Percentiles rank a stretch among this genome's conserved stretches.
phyloP scores from a whole-genome alignment of 805 yeast genomes.

The Candida michaelii region DNA sequence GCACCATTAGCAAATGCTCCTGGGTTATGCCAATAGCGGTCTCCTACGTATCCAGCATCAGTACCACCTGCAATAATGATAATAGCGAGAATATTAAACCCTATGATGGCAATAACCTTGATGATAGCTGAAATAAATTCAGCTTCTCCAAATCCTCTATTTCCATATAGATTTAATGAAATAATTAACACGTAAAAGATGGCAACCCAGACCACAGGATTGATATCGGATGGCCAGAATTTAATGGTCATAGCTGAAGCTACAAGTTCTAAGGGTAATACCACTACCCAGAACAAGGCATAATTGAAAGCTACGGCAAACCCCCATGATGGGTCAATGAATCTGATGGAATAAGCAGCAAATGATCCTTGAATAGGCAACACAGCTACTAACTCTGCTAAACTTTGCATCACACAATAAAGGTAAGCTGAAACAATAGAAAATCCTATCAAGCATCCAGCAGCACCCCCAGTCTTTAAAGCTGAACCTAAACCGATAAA shows the following conservation, averaged over 20 bases:
- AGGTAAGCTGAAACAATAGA: constrained; percentile 39
- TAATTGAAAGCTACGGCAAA: constrained; percentile 48
- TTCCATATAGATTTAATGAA: constrained; percentile 34
- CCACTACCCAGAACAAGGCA: constrained; percentile 45
- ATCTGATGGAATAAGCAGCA: constrained; percentile 40
- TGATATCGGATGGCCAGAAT: constrained; percentile 39
- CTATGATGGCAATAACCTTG: constrained; percentile 39
- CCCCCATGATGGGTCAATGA: constrained; percentile 45
- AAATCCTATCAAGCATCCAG: constrained; percentile 37
- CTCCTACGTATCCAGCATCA: constrained; percentile 38
- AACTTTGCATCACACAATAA: constrained; percentile 44
- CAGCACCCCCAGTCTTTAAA: constrained; percentile 35
- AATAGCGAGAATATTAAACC: constrained; percentile 41
- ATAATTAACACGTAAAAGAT: constrained; percentile 38
- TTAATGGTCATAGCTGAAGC: constrained; percentile 42
- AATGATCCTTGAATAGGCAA: constrained; percentile 43
- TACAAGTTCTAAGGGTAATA: constrained; percentile 42
- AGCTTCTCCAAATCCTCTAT: constrained; percentile 38
- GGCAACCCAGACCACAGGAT: constrained; percentile 43
- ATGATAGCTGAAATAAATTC: constrained; percentile 36
- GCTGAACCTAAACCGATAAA: constrained; percentile 42
- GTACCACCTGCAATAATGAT: constrained; percentile 44
- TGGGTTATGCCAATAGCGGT: constrained; percentile 35
- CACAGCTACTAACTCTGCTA: constrained; percentile 39
- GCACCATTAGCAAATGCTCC: constrained; percentile 42